Conservation (phyloP, 768 basidiomycete genomes). For the Pseudohyphozyma bogoriensis region DNA sequence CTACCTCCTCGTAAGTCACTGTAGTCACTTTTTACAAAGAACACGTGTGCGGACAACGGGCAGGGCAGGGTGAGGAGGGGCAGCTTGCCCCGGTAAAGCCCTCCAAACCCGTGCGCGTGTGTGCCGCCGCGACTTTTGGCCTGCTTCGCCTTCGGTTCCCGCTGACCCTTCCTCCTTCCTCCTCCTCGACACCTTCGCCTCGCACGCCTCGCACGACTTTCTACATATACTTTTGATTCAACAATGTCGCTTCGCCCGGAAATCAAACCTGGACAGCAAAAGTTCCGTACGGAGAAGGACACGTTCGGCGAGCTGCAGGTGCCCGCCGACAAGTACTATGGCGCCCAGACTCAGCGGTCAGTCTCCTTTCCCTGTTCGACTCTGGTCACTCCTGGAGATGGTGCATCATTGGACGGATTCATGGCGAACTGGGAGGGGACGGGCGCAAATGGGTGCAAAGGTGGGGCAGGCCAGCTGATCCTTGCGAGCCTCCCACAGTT, state of each 20-base stretch:
- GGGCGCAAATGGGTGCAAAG: background rate
- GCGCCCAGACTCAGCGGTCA: conserved; percentile 91
- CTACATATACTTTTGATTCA: too few species aligned
- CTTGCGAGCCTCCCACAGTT: conserved; percentile 51
- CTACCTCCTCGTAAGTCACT: background rate
- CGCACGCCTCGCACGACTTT: too few species aligned
- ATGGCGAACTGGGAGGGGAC: background rate
- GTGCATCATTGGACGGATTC: too few species aligned
- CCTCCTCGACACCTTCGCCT: background rate
- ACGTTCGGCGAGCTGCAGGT: conserved; percentile 94
- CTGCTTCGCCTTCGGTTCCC: too few species aligned
- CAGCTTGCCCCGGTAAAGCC: too few species aligned
- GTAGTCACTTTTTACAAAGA: too few species aligned
- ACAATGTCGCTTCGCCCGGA: conserved; percentile 6
- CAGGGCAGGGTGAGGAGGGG: background rate
- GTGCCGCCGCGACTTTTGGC: too few species aligned
- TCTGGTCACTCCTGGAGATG: background rate
- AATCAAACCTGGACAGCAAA: conserved; percentile 21
- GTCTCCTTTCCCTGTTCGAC: conserved; percentile 22
- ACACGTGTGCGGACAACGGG: background rate
- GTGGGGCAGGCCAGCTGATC: background rate
- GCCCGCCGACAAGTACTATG: conserved; percentile 83
- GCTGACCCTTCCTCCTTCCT: background rate
- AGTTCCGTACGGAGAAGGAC: conserved; percentile 58
- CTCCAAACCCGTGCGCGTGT: too few species aligned